phyloP scores from a whole-genome alignment of 2,329 filamentous ascomycete species.

The Exophiala dermatitidis region DNA sequence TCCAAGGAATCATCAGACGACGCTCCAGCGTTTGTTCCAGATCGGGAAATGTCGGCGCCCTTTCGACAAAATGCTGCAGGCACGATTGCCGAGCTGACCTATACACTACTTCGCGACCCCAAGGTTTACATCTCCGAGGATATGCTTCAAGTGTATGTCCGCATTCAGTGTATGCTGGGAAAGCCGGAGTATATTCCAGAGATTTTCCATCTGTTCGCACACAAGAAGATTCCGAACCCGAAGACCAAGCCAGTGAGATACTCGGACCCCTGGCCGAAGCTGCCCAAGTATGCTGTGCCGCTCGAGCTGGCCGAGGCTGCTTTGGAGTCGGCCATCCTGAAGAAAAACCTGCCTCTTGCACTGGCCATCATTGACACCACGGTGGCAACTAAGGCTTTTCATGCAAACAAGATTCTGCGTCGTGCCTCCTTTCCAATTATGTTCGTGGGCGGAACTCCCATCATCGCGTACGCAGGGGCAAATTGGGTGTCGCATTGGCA shows the following conservation, averaged over 20 bases:
- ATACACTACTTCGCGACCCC: slow-evolving; percentile 63
- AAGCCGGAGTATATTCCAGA: slow-evolving; percentile 70
- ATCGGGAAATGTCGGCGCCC: slow-evolving; percentile 27
- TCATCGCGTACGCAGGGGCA: slow-evolving; percentile 51
- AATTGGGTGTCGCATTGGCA: slow-evolving; percentile 59
- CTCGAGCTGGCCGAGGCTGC: slow-evolving; percentile 63
- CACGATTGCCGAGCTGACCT: slow-evolving; percentile 51
- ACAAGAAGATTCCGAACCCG: slow-evolving; percentile 65
- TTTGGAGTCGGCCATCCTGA: slow-evolving; percentile 69
- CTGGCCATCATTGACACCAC: slow-evolving; percentile 67
- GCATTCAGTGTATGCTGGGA: slow-evolving; percentile 65
- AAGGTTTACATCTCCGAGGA: slow-evolving; percentile 72
- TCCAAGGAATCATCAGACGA: slow-evolving; percentile 10
- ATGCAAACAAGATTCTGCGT: slow-evolving; percentile 39
- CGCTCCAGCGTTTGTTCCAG: slow-evolving; percentile 20
- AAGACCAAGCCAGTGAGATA: slow-evolving; percentile 53
- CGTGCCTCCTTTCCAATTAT: slow-evolving; percentile 36
- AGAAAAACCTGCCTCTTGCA: slow-evolving; percentile 69
- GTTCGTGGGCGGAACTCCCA: slow-evolving; percentile 34
- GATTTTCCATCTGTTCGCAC: slow-evolving; percentile 73
- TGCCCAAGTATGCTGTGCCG: slow-evolving; percentile 64
- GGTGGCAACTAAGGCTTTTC: slow-evolving; percentile 40
- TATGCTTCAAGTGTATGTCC: slow-evolving; percentile 67
- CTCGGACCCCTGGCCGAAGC: slow-evolving; percentile 58
- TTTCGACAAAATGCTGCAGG: slow-evolving; percentile 36